Evolutionary conservation across 495 filamentous ascomycete genomes (phyloP), one percentile per base, ranked within the genome.

Genomic region (Rusavskia elegans): DNA sequence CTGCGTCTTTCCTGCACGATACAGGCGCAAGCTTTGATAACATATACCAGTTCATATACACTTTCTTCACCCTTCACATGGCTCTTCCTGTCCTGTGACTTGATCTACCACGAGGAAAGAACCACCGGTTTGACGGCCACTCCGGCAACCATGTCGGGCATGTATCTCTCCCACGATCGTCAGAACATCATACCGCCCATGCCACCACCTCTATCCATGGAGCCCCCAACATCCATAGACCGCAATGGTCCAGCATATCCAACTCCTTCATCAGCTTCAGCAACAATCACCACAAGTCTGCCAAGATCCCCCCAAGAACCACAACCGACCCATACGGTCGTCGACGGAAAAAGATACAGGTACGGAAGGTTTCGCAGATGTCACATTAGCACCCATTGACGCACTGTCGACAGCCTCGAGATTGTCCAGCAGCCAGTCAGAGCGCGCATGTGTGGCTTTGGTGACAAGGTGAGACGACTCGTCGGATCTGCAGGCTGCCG

Each of bases 391-490:
- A 35, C 13, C 32, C 32, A 11, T 45, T 53, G 29, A 57, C 14
- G 0, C 19, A 27, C 4, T 14, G 9, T 29, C 19, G 39, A 13
- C 16, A 62, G 59, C 35, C 74, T 98, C 51, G 72, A 81, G 55
- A 85, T 96, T 51, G 83, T 86, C 50, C 92, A 98, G 67, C 92
- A 98, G 63, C 92, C 92, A 48, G 74, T 87, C 56, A 83, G 92
- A 50, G 92, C 92, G 56, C 85, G 92, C 48, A 98, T 98, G 92
- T 98, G 92, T 72, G 92, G 92, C 2, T 98, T 96, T 72, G 92
- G 92, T 51, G 92, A 98, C 66, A 98, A 98, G 77, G 89, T 94
- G 64, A 36, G 72, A 62, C 48, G 19, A 50, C 61, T 7, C 38
- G 8, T 13, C 42, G 21, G 20, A 19, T 45, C 39, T 45, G 35